Percentiles rank a stretch among this genome's conserved stretches.
These are phyloP conservation scores for Cryptosporidium canis DNA, from an alignment of 169 alveolate species.

Conservation along the genomic window DNA sequence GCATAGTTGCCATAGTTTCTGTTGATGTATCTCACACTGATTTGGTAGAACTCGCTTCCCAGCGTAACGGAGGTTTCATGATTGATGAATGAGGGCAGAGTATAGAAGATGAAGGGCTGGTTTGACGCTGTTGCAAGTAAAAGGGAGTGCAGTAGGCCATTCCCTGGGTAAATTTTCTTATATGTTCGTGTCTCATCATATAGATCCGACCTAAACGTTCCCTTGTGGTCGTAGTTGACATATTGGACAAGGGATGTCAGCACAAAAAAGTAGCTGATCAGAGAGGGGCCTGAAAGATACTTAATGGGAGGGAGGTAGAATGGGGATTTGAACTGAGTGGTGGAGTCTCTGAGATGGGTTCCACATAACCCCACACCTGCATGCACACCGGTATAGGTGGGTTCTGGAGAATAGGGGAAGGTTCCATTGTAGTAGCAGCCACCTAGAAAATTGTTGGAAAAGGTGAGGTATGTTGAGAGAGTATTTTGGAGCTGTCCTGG, in stretches of 20 bases:
- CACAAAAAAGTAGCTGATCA: constrained; percentile 30
- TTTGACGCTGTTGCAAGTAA: constrained; percentile 35
- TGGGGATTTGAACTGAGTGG: constrained; percentile 65
- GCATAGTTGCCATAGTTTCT: constrained; percentile 56
- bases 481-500: constrained; percentile 61
- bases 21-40: constrained; percentile 34
- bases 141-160: constrained; percentile 58
- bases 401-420: constrained; percentile 35
- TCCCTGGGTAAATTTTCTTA: constrained; percentile 37
- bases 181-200: constrained; percentile 8
- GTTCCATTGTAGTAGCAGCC: constrained; percentile 72
- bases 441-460: constrained; percentile 50
- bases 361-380: constrained; percentile 62
- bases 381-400: constrained; percentile 8
- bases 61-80: constrained; percentile 21
- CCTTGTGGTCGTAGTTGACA: constrained; percentile 28
- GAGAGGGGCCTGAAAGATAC: constrained; percentile 62
- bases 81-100: constrained; percentile 33
- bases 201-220: constrained; percentile 45
- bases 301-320: constrained; percentile 61
- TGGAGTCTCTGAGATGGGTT: constrained; percentile 4
- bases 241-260: constrained; percentile 39
- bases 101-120: constrained; percentile 27
- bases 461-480: constrained; percentile 39
- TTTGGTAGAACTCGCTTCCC: constrained; percentile 53